Percentiles rank a stretch among this genome's conserved stretches.
These are phyloP conservation scores for Yamadazyma endophytica DNA, from an alignment of 805 yeast species.

Conservation along the genomic window DNA sequence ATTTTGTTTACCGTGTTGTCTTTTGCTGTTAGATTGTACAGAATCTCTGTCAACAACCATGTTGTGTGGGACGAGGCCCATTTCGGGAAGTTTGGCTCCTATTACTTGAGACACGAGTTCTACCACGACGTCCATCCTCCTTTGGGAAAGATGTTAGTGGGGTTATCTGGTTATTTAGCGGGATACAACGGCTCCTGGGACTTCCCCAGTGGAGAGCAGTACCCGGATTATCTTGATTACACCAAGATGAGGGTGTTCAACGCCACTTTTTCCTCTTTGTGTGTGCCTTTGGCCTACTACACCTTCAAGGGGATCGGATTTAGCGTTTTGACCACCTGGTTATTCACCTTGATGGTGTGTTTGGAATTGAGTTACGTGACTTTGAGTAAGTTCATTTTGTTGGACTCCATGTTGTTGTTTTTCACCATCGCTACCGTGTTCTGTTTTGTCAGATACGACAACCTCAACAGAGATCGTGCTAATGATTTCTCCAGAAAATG, in stretches of 20 bases:
- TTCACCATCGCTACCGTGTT: slow-evolving; percentile 78
- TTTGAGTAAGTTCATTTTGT: slow-evolving; percentile 66
- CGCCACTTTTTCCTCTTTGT: slow-evolving; percentile 59
- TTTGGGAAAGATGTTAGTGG: slow-evolving; percentile 76
- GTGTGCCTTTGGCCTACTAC: slow-evolving; percentile 69
- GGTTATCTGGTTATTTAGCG: slow-evolving; percentile 74
- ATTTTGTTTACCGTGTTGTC: slow-evolving; percentile 63
- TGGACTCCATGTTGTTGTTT: slow-evolving; percentile 73
- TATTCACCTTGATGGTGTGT: slow-evolving; percentile 58
- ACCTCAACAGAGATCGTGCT: slow-evolving; percentile 38
- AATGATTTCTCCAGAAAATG: slow-evolving; percentile 63
- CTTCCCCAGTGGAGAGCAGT: slow-evolving; percentile 62
- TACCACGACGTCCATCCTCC: slow-evolving; percentile 90
- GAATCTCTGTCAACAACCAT: slow-evolving; percentile 50
- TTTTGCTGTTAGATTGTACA: slow-evolving; percentile 60
- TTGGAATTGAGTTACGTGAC: slow-evolving; percentile 68
- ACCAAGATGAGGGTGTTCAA: slow-evolving; percentile 69
- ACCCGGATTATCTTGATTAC: slow-evolving; percentile 60
- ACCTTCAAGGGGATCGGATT: slow-evolving; percentile 60
- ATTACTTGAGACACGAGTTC: slow-evolving; percentile 72
- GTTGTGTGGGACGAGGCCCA: slow-evolving; percentile 93
- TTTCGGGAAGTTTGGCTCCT: slow-evolving; percentile 82
- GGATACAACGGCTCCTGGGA: slow-evolving; percentile 77
- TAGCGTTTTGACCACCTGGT: slow-evolving; percentile 47
- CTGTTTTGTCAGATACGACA: slow-evolving; percentile 69